Evolutionary conservation across 352 stramenopile genomes (phyloP), one percentile per base, ranked within the genome.

Genomic region (Achlya hypogyna): DNA sequence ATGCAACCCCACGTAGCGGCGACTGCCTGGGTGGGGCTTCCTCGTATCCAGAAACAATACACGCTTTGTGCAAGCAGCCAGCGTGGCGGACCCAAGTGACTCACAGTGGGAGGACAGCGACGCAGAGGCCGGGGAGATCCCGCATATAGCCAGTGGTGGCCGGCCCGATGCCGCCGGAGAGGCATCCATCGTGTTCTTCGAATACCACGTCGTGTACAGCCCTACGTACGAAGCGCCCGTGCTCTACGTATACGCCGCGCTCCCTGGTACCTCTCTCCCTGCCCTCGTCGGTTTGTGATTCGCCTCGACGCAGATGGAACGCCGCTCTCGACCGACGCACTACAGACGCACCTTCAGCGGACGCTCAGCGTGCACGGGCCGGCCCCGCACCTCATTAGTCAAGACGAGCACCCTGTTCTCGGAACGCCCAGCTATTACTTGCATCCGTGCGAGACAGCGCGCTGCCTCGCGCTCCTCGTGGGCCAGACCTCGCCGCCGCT

Each of bases 131-230:
- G 53, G 2, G 2, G 53, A 38, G 2, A 22, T 9, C 14, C 9
- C 2, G 10, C 18, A 47, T 53, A 27, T 16, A 53, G 53, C 23
- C 31, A 25, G 27, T 9, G 53, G 22, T 5, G 53, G 16, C 23
- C 10, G 22, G 12, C 20, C 14, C 31, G 53, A 8, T 20, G 22
- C 25, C 31, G 32, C 22, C 20, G 12, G 14, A 27, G 49, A 12
- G 49, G 10, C 25, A 9, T n/a, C 22, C 59, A 45, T 65, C 9
- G 70, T 78, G n/a, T 29, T 91, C 22, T 72, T 84, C 45, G 82
- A 91, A 38, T 89, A 89, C 70, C 85, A 93, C 73, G 85, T 93
- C 54, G 82, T 91, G 29, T 93, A 81, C 69, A 84, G 91, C 70
- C 74, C 72, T 9, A 83, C 86, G 32, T 93, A 89, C 71, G 77